Evolutionary conservation across 2,329 filamentous ascomycete species (phyloP).

Genomic region (Ophiostoma tasmaniense): DNA sequence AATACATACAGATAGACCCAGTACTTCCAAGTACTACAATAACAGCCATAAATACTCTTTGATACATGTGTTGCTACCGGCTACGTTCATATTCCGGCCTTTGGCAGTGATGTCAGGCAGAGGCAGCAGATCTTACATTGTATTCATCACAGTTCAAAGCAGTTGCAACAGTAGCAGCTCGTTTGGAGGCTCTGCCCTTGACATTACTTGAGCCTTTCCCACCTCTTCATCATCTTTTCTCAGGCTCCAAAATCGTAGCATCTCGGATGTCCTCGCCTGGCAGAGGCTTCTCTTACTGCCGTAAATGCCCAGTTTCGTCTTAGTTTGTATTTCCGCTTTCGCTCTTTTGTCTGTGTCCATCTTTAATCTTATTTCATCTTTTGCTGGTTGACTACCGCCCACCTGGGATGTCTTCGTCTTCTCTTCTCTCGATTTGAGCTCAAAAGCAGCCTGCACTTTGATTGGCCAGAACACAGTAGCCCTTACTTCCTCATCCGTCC

Average conservation of each 20-base stretch:
- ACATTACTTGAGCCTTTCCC: background rate
- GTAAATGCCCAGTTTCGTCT: background rate
- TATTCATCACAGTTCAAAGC: too few relatives aligned
- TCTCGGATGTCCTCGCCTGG: background rate
- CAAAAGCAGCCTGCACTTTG: background rate
- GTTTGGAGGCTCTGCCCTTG: background rate
- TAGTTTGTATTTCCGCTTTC: background rate
- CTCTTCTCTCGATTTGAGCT: background rate
- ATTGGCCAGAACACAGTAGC: background rate
- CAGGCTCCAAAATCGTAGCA: background rate
- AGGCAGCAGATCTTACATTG: too few relatives aligned
- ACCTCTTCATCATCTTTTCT: background rate
- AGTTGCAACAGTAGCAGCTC: too few relatives aligned
- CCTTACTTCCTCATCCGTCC: background rate
- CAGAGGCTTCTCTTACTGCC: background rate
- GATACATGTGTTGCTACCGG: too few relatives aligned
- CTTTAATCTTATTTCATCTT: background rate
- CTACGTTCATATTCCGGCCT: too few relatives aligned
- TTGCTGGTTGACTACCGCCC: background rate
- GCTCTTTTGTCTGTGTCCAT: too few relatives aligned
- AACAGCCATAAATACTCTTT: too few relatives aligned
- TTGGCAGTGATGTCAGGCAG: too few relatives aligned
- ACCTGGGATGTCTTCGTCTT: background rate
- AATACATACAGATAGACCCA: too few relatives aligned
- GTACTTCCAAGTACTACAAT: too few relatives aligned